Percentiles rank a stretch among this genome's conserved stretches.
Conservation (phyloP, 306 rosid genomes). For the Trichosanthes cucumerina region DNA sequence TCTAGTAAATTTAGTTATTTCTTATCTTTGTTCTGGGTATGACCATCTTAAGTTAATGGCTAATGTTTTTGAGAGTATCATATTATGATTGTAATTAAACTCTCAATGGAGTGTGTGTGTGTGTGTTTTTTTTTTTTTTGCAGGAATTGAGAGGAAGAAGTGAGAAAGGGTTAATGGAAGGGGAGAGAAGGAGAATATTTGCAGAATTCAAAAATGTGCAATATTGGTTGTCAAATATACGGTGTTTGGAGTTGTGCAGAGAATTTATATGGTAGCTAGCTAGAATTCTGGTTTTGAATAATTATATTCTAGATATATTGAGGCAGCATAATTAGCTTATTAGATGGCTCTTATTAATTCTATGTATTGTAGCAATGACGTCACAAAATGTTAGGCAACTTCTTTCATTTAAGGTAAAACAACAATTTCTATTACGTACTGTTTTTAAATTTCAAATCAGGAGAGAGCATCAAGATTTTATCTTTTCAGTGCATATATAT, state of each 20-base stretch:
- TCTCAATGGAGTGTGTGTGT: background rate
- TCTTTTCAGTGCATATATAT: background rate
- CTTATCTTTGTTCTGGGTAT: background rate
- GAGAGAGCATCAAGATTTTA: background rate
- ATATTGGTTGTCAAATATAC: background rate
- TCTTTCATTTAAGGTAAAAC: background rate
- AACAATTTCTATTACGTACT: background rate
- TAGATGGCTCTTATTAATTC: background rate
- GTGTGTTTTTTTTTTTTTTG: background rate
- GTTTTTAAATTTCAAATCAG: background rate
- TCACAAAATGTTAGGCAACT: background rate
- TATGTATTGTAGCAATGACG: background rate
- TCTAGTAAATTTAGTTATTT: background rate
- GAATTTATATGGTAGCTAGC: background rate
- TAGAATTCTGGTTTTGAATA: constrained; percentile 1
- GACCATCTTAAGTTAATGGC: background rate
- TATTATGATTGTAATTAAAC: background rate
- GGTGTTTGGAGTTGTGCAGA: background rate
- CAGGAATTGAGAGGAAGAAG: background rate
- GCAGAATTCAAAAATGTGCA: background rate
- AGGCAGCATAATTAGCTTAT: background rate
- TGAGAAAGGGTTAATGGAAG: background rate
- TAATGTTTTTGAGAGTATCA: background rate
- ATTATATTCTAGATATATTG: background rate
- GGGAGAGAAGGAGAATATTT: background rate